Evolutionary conservation across 139 green algal genomes (phyloP).

Genomic region (Ulvella scutata): DNA sequence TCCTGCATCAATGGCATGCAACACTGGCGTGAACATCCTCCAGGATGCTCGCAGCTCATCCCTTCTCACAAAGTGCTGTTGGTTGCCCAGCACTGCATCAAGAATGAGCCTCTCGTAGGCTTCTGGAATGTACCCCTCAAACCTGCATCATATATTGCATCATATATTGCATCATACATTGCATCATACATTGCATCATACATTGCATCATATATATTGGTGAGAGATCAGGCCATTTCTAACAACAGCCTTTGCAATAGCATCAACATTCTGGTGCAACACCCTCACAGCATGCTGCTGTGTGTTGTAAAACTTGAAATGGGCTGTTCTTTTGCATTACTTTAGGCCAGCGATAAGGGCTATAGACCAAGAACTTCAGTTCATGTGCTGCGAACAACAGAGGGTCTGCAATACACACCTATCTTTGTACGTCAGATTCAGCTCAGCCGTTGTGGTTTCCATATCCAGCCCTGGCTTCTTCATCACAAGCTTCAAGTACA

Average conservation of each 20-base stretch:
- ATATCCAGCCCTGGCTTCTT: constrained; percentile 78
- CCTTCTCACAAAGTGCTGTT: constrained; percentile 90
- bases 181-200: too few species aligned
- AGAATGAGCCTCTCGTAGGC: constrained; percentile 92
- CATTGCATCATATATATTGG: too few species aligned
- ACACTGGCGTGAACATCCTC: constrained; percentile 84
- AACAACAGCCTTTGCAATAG: too few species aligned
- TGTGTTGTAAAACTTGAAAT: too few species aligned
- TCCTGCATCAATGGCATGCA: constrained; percentile 63
- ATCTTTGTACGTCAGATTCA: constrained; percentile 64
- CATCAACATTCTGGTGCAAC: too few species aligned
- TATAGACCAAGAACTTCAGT: background rate
- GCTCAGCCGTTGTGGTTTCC: constrained; percentile 51
- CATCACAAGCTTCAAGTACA: constrained; percentile 89
- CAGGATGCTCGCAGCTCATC: constrained; percentile 86
- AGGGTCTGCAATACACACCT: constrained; percentile 2
- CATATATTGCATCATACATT: too few species aligned
- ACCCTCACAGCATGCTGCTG: too few species aligned
- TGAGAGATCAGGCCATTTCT: too few species aligned
- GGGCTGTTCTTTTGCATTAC: too few species aligned
- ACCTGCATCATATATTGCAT: too few species aligned
- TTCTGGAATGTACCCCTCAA: constrained; percentile 63
- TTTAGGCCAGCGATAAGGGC: background rate
- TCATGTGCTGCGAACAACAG: background rate
- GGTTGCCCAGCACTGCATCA: constrained; percentile 77